Base-by-base conservation (phyloP, 805 yeast species). In the Wickerhamiella azymoides region DNA sequence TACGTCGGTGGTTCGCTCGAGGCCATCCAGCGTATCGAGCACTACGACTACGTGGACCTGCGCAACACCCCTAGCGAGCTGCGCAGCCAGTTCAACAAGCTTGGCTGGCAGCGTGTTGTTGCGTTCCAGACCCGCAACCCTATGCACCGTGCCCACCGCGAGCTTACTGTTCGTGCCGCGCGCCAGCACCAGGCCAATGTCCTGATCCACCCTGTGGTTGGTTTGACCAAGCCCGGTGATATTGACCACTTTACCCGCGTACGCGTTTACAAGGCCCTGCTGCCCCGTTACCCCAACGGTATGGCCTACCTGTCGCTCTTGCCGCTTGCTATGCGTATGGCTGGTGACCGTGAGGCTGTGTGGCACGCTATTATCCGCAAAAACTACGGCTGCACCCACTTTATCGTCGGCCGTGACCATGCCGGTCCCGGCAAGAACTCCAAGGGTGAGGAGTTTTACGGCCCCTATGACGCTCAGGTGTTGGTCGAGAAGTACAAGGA, bases 81-180 rank as follows among this genome's bases (percentile, higher is more conserved):
- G 58, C 79, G 97, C 66, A 66, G 78, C 19, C 95, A 88, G 68
- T 89, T 89, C 60, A 63, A 68, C 50, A 74, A 75, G 57, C 78
- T 81, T 62, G 80, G 84, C 54, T 88, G 96, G 96, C 73, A 76
- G 57, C 72, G 77, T 58, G 83, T 88, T 46, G 97, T 88, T 40
- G 97, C 97, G 28, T 88, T 88, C 80, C 97, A 88, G 70, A 88
- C 97, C 37, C 77, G 97, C 70, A 88, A 88, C 70, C 97, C 97
- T 55, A 89, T 88, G 96, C 97, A 88, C 66, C 79, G 97, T 64
- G 97, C 97, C 28, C 97, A 88, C 66, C 76, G 96, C 63, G 97
- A 88, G 65, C 71, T 88, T 59, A 88, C 97, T 13, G 94, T 88
- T 40, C 76, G 96, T 57, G 97, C 96, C 32, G 96, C 97, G n/a